These are phyloP conservation scores for Aechmea fasciata DNA, from an alignment of 176 grass and related monocot genomes.

Conservation along the genomic window DNA sequence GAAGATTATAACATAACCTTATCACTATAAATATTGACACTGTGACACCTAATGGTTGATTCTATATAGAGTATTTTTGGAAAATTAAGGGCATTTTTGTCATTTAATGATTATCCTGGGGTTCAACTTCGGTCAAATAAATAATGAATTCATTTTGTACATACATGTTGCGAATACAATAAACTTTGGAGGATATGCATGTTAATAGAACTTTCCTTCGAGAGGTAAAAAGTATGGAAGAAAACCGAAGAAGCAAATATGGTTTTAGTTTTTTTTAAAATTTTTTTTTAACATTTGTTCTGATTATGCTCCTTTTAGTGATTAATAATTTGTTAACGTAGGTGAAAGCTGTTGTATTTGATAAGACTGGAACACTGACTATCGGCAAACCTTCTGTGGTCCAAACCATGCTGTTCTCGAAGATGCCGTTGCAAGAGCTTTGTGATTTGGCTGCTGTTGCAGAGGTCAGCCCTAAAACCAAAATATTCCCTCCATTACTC, in stretches of 20 bases:
- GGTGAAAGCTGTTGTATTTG: conserved; percentile 88
- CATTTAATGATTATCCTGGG: too few relatives aligned
- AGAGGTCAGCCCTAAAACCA: conserved; percentile 43
- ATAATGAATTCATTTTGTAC: too few relatives aligned
- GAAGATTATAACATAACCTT: too few relatives aligned
- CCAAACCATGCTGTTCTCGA: conserved; percentile 78
- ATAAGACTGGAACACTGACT: conserved; percentile 97
- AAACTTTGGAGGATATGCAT: too few relatives aligned
- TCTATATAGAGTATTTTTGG: too few relatives aligned
- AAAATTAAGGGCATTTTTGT: too few relatives aligned
- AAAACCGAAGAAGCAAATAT: not conserved
- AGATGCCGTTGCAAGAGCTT: conserved; percentile 56
- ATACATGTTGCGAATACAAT: too few relatives aligned
- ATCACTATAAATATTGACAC: too few relatives aligned
- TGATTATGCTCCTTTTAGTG: not conserved
- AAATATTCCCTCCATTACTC: not conserved
- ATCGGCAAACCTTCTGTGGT: conserved; percentile 84
- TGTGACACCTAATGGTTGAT: too few relatives aligned
- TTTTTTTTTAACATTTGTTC: not conserved
- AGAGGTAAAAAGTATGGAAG: not conserved
- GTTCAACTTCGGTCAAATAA: too few relatives aligned
- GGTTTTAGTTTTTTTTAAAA: not conserved
- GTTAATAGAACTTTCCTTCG: not conserved
- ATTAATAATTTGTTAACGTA: conserved; percentile 14
- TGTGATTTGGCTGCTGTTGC: conserved; percentile 82